Percentiles rank a stretch among this genome's conserved stretches.
These are phyloP conservation scores for Fabrea salina DNA, from an alignment of 169 alveolate genomes.

Conservation along the genomic window DNA sequence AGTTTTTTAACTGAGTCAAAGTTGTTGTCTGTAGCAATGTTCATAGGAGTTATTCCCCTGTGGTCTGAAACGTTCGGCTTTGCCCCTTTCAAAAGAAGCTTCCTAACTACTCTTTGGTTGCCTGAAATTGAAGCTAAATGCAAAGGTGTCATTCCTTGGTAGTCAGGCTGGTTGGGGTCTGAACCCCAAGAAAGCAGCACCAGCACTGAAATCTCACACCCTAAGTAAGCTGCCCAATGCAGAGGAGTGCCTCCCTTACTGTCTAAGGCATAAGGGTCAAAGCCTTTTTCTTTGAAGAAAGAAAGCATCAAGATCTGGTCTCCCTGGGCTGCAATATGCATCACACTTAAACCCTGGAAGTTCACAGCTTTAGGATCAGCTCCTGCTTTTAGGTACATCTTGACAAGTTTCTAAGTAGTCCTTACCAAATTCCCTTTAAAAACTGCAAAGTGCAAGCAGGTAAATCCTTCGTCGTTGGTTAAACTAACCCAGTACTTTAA, in stretches of 20 bases:
- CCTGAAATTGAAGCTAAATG: constrained; percentile 69
- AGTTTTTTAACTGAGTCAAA: constrained; percentile 25
- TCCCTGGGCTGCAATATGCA: constrained; percentile 81
- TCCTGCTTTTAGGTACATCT: constrained; percentile 42
- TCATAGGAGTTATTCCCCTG: constrained; percentile 56
- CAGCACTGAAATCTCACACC: constrained; percentile 58
- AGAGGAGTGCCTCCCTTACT: constrained; percentile 70
- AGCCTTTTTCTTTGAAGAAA: constrained; percentile 48
- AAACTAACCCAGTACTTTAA: background rate
- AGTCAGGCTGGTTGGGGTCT: background rate
- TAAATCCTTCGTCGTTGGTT: constrained; percentile 35
- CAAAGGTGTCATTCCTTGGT: constrained; percentile 65
- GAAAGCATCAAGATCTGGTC: constrained; percentile 64
- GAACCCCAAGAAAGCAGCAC: background rate
- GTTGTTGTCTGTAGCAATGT: constrained; percentile 45
- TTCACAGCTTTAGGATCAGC: constrained; percentile 48
- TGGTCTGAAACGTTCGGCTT: constrained; percentile 34
- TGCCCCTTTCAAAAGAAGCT: constrained; percentile 72
- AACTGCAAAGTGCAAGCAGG: constrained; percentile 72
- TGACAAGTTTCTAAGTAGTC: constrained; percentile 38
- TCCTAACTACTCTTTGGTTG: constrained; percentile 58
- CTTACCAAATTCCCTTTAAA: constrained; percentile 66
- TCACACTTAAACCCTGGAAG: constrained; percentile 51
- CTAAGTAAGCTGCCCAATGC: constrained; percentile 82
- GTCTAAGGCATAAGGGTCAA: constrained; percentile 53